phyloP scores from a whole-genome alignment of 352 stramenopile species.

The Hyphochytrium catenoides region DNA sequence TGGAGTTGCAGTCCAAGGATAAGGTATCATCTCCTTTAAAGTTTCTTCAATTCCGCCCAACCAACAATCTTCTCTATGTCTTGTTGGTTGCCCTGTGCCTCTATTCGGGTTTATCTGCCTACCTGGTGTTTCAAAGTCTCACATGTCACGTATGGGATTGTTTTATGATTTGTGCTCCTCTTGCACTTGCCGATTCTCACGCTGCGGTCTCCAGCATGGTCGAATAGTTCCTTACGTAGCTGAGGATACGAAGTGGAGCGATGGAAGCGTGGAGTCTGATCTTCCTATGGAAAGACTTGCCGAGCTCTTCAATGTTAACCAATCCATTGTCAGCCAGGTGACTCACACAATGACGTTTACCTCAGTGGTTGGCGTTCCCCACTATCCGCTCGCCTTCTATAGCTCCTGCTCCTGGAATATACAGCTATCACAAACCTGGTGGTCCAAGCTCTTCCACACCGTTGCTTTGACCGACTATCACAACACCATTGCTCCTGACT shows the following conservation, averaged over 20 bases:
- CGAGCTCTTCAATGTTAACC: slow-evolving; percentile 96
- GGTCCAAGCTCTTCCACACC: slow-evolving; percentile 49
- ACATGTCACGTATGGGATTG: too few relatives aligned
- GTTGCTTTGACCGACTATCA: slow-evolving; percentile 25
- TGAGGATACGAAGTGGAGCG: slow-evolving; percentile 51
- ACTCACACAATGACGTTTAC: too few relatives aligned
- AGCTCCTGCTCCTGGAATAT: background rate
- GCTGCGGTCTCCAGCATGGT: too few relatives aligned
- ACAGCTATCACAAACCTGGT: slow-evolving; percentile 21
- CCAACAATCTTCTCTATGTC: too few relatives aligned
- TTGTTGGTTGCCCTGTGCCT: too few relatives aligned
- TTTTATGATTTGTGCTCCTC: too few relatives aligned
- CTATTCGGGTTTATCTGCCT: too few relatives aligned
- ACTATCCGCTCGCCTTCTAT: background rate
- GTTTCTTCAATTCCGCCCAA: too few relatives aligned
- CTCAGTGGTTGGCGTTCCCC: background rate
- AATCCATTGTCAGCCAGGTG: slow-evolving; percentile 93
- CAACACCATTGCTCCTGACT: slow-evolving; percentile 15
- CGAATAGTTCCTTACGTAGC: slow-evolving; percentile 72
- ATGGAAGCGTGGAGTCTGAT: slow-evolving; percentile 72
- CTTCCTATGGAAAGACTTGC: slow-evolving; percentile 85
- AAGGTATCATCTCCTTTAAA: too few relatives aligned
- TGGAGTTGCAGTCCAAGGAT: slow-evolving; percentile 85
- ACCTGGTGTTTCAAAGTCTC: too few relatives aligned
- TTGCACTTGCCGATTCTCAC: too few relatives aligned